Evolutionary conservation across 192 early-diverging fungal genomes (phyloP).

Genomic region (Thamnidium elegans): DNA sequence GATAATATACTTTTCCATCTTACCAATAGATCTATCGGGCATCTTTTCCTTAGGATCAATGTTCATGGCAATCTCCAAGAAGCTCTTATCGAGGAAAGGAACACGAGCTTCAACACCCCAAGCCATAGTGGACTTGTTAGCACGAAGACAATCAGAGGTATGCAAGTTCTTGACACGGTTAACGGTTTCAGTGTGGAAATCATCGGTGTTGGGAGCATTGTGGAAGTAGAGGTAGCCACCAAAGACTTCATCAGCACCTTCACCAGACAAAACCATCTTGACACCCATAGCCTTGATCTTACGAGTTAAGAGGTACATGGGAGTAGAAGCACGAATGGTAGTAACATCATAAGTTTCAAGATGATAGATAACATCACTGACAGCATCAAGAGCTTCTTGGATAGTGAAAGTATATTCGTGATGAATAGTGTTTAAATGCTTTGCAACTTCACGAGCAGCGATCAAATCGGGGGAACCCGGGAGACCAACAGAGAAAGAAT

Average conservation of each 20-base stretch:
- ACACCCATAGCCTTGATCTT: conserved; percentile 99
- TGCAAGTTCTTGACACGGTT: conserved; percentile 95
- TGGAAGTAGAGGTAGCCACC: conserved; percentile 99
- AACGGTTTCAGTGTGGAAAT: conserved; percentile 90
- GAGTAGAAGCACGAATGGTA: conserved; percentile 96
- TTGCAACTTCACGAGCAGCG: conserved; percentile 86
- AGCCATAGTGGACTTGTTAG: conserved; percentile 99
- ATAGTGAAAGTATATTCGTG: conserved; percentile 96
- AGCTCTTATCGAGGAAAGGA: conserved; percentile 93
- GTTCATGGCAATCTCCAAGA: conserved; percentile 91
- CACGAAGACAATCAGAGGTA: conserved; percentile 93
- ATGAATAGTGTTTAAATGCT: conserved; percentile 88
- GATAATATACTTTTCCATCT: conserved; percentile 93
- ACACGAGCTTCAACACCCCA: conserved; percentile 99
- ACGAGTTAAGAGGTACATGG: conserved; percentile 97
- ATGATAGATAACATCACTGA: conserved; percentile 94
- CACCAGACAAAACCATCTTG: conserved; percentile 98
- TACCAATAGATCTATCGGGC: conserved; percentile 52
- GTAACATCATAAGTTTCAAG: conserved; percentile 99
- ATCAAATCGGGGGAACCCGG: conserved; percentile 90
- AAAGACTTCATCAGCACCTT: conserved; percentile 96
- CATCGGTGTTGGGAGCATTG: conserved; percentile 74
- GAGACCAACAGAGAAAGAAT: conserved; percentile 97
- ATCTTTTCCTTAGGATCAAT: conserved; percentile 83
- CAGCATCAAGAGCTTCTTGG: conserved; percentile 93